Percentiles rank a stretch among this genome's conserved stretches.
phyloP scores from a whole-genome alignment of 305 asterid species.

The Fraxinus greggii region DNA sequence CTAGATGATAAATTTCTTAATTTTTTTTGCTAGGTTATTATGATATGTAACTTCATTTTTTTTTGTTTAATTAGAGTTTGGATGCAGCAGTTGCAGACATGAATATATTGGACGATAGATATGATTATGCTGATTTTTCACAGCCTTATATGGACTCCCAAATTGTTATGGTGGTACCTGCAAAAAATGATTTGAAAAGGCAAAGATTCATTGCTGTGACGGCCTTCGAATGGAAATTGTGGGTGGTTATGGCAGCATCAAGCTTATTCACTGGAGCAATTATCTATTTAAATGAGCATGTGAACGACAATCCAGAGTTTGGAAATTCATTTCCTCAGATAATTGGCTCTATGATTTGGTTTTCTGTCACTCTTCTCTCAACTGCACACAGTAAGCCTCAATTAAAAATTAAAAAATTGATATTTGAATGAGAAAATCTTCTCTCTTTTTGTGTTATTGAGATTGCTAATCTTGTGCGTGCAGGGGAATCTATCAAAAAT shows the following conservation, averaged over 20 bases:
- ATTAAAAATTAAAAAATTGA: neutral
- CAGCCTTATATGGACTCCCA: slow-evolving; percentile 70
- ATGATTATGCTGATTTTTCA: slow-evolving; percentile 43
- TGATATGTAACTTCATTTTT: neutral
- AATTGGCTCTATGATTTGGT: slow-evolving; percentile 55
- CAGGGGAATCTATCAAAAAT: neutral
- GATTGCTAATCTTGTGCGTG: neutral
- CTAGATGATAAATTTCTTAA: neutral
- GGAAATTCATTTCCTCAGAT: slow-evolving; percentile 28
- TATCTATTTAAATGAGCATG: slow-evolving; percentile 57
- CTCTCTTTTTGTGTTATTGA: neutral
- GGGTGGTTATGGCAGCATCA: slow-evolving; percentile 41
- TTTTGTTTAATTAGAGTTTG: slow-evolving; percentile 21
- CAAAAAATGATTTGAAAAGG: slow-evolving; percentile 31
- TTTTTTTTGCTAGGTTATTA: neutral
- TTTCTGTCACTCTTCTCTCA: slow-evolving; percentile 56
- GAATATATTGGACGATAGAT: slow-evolving; percentile 58
- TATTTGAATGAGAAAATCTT: neutral
- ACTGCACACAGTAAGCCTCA: slow-evolving; percentile 50
- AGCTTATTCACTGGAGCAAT: slow-evolving; percentile 39
- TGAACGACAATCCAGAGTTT: slow-evolving; percentile 42
- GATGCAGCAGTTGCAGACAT: slow-evolving; percentile 72
- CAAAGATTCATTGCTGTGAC: slow-evolving; percentile 35
- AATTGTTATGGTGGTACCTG: slow-evolving; percentile 62
- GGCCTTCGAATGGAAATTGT: slow-evolving; percentile 52